Percentiles rank a stretch among this genome's conserved stretches.
These are phyloP conservation scores for Allium sativum DNA, from an alignment of 106 monocot species.

Conservation along the genomic window DNA sequence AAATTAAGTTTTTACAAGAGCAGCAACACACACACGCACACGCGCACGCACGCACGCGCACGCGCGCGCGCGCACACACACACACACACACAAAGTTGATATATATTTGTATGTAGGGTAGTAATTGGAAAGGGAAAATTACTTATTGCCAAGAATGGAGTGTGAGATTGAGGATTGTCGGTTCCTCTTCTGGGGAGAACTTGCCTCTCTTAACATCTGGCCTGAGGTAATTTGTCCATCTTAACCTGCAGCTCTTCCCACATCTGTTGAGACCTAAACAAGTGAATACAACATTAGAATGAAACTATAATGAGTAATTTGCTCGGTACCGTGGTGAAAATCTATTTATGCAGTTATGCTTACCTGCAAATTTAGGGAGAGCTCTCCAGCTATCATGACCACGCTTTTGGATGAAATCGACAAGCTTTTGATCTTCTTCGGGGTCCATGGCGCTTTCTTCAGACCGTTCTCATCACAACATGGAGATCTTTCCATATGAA, in stretches of 20 bases:
- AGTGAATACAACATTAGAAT: background rate
- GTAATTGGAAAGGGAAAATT: background rate
- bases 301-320: no score
- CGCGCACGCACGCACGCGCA: no score
- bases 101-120: background rate
- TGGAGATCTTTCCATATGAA: slow-evolving; percentile 39
- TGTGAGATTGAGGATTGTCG: slow-evolving; percentile 51
- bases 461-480: slow-evolving; percentile 80
- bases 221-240: slow-evolving; percentile 63
- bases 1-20: no score
- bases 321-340: no score
- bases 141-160: slow-evolving; percentile 56
- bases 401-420: slow-evolving; percentile 62
- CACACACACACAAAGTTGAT: no score
- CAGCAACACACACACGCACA: no score
- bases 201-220: slow-evolving; percentile 66
- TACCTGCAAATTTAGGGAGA: slow-evolving; percentile 79
- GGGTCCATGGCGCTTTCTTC: slow-evolving; percentile 94
- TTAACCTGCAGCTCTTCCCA: slow-evolving; percentile 60
- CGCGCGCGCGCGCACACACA: no score
- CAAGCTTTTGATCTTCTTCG: slow-evolving; percentile 75
- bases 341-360: no score
- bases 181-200: slow-evolving; percentile 52
- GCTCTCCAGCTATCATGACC: slow-evolving; percentile 94
- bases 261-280: slow-evolving; percentile 49